Base-by-base conservation (phyloP, 2,329 filamentous ascomycete genomes). In the Aspergillus japonicus region DNA sequence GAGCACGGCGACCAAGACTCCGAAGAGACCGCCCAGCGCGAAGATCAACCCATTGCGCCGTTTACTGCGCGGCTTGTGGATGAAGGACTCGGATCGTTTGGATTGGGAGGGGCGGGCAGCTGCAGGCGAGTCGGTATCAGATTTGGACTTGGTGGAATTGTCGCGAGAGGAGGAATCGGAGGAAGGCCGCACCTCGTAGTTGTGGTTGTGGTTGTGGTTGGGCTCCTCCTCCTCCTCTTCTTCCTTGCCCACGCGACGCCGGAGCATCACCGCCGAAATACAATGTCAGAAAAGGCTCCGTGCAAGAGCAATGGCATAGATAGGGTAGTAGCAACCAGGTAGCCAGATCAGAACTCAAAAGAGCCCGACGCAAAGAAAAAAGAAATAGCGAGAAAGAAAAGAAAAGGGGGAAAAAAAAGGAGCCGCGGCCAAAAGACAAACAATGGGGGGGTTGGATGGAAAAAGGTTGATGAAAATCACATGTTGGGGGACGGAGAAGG, bases 11-110 rank as follows among this genome's bases (percentile, higher is more conserved):
- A 89, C 83, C n/a, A 96, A 79, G 58, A 99, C 84, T 12, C 95
- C 95, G 68, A 95, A 94, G n/a, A 99, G 71, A 47, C 92, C 91
- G 33, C 95, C 95, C 21, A 99, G 82, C 10, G 89, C 80, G 76
- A 99, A 98, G 29, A 97, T 90, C 70, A 96, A 86, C 2, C 88
- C 88, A 75, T 87, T 90, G 63, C 88, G 87, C 67, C 91, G 86
- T 78, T 94, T 96, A 64, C 85, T 85, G 54, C 72, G 68, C 48
- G 75, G 75, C 50, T 73, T 75, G 4, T 65, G 77, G 24, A 71
- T 61, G n/a, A 75, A 64, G 67, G 75, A 67, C 57, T 70, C 67
- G 24, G 48, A 44, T 26, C 39, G 39, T 64, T 64, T 19, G 35
- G 51, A 35, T 59, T 59, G 42, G 26, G 23, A 10, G 23, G 48